Conservation (phyloP, 2,329 filamentous ascomycete genomes). For the Truncatella angustata region DNA sequence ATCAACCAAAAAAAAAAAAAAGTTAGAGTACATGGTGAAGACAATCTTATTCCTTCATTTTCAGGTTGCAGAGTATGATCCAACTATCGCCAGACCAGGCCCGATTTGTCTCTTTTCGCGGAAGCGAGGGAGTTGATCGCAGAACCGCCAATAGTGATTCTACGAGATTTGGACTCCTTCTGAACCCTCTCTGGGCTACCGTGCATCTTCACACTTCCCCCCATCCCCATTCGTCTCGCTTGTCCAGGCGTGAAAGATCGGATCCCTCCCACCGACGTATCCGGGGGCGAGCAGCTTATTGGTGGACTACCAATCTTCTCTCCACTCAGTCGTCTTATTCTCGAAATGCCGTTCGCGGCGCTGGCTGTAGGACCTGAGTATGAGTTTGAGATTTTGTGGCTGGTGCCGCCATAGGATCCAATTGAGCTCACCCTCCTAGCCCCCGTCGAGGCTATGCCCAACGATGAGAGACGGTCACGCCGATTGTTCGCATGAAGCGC, state of each 20-base stretch:
- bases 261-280: slow-evolving; percentile 26
- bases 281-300: slow-evolving; percentile 49
- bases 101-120: neutral
- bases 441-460: slow-evolving; percentile 31
- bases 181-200: slow-evolving; percentile 18
- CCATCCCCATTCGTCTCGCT: slow-evolving; percentile 56
- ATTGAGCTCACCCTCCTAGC: slow-evolving; percentile 46
- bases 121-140: slow-evolving; percentile 16
- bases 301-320: slow-evolving; percentile 54
- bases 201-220: slow-evolving; percentile 33
- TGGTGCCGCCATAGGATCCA: slow-evolving; percentile 30
- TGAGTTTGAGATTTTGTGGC: slow-evolving; percentile 27
- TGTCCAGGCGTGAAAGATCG: slow-evolving; percentile 51
- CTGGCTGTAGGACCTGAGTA: slow-evolving; percentile 45
- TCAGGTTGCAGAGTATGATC: no score
- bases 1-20: neutral
- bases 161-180: slow-evolving; percentile 25
- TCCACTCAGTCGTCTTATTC: slow-evolving; percentile 48
- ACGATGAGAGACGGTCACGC: slow-evolving; percentile 37
- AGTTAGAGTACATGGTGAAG: neutral
- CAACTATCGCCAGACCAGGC: slow-evolving; percentile 10
- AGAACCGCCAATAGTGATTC: slow-evolving; percentile 42
- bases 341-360: slow-evolving; percentile 54
- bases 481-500: slow-evolving; percentile 54
- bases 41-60: no score